Evolutionary conservation across 2,329 filamentous ascomycete species (phyloP).

Genomic region (Leptographium radiaticola): DNA sequence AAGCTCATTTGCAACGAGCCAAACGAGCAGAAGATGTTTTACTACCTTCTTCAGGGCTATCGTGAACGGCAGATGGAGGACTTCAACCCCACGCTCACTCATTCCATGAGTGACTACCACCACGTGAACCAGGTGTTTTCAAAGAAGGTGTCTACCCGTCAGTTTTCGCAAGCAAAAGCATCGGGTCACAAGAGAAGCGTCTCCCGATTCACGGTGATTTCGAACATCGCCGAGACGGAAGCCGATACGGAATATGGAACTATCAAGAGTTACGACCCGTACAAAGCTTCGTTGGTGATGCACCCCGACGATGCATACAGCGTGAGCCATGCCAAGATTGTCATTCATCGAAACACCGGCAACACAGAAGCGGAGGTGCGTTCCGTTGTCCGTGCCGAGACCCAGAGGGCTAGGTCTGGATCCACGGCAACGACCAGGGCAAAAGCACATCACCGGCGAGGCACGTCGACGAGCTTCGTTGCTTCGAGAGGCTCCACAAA

Average conservation of each 20-base stretch:
- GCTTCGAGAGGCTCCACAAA: conserved; percentile 30
- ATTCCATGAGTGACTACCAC: conserved; percentile 85
- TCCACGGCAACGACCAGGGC: conserved; percentile 8
- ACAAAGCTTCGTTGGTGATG: conserved; percentile 50
- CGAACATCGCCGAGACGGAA: conserved; percentile 39
- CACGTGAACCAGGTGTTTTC: conserved; percentile 50
- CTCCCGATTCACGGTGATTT: conserved; percentile 53
- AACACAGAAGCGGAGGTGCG: conserved; percentile 20
- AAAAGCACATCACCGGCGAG: conserved; percentile 17
- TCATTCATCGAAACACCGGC: conserved; percentile 44
- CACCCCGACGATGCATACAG: conserved; percentile 30
- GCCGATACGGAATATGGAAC: conserved; percentile 27
- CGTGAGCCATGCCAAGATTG: conserved; percentile 52
- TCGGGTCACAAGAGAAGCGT: conserved; percentile 39
- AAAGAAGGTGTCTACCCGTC: conserved; percentile 48
- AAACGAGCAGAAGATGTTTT: conserved; percentile 91
- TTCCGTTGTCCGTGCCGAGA: conserved; percentile 16
- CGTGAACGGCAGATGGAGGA: conserved; percentile 77
- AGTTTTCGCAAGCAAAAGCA: conserved; percentile 36
- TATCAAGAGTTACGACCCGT: conserved; percentile 68
- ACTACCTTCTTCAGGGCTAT: conserved; percentile 71
- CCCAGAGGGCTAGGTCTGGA: conserved; percentile 2
- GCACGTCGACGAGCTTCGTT: conserved; percentile 16
- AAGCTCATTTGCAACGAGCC: conserved; percentile 54
- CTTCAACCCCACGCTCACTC: conserved; percentile 66